phyloP scores from a whole-genome alignment of 148 eudicot species.

The Suaeda aralocaspica region DNA sequence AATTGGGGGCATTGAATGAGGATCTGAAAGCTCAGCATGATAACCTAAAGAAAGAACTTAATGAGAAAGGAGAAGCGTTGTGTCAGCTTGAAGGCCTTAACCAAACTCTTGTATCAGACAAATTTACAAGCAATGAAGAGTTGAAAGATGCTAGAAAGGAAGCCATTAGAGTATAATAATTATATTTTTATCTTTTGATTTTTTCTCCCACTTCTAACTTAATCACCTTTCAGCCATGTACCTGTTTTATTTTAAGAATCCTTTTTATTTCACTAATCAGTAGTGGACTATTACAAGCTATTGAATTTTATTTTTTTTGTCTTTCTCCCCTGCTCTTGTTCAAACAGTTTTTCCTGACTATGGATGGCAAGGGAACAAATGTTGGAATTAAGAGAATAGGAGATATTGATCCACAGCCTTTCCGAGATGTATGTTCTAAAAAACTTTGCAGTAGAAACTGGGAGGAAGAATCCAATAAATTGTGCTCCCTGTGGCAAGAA shows the following conservation, averaged over 20 bases:
- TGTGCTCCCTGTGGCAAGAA: slow-evolving; percentile 19
- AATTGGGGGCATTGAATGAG: slow-evolving; percentile 13
- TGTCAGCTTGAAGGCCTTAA: slow-evolving; percentile 7
- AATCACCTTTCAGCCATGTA: background rate
- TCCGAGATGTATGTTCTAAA: slow-evolving; percentile 19
- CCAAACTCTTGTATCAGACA: slow-evolving; percentile 2
- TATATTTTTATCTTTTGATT: background rate
- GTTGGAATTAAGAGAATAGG: slow-evolving; percentile 22
- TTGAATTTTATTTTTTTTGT: background rate
- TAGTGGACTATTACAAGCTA: background rate
- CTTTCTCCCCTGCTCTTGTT: background rate
- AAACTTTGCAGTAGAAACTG: slow-evolving; percentile 6
- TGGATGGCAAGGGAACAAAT: slow-evolving; percentile 10
- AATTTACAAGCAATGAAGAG: slow-evolving; percentile 18
- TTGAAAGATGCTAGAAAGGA: slow-evolving; percentile 15
- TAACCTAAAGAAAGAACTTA: slow-evolving; percentile 2
- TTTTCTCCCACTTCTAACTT: background rate
- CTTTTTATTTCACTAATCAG: background rate
- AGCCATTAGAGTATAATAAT: slow-evolving; percentile 11
- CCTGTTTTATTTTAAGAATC: background rate
- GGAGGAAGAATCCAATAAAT: slow-evolving; percentile 10
- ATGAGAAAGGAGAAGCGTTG: slow-evolving; percentile 19
- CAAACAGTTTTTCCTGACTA: slow-evolving; percentile 8
- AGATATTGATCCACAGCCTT: slow-evolving; percentile 24
- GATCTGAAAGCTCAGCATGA: slow-evolving; percentile 12